Percentiles rank a stretch among this genome's conserved stretches.
phyloP scores from a whole-genome alignment of 2,329 filamentous ascomycete genomes.

The Tolypocladium endophyticum region DNA sequence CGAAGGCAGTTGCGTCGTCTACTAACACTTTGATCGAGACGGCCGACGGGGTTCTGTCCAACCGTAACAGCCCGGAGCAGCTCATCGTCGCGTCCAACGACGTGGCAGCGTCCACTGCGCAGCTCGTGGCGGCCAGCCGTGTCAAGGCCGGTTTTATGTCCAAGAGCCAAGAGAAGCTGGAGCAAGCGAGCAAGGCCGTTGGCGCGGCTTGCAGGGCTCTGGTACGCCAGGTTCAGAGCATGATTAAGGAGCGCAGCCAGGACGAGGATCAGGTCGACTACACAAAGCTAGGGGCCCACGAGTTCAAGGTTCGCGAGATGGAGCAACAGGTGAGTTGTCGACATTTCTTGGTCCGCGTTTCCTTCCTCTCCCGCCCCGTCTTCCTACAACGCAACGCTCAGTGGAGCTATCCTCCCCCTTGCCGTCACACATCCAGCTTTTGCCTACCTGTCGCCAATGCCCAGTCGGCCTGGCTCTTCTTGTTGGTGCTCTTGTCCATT shows the following conservation, averaged over 20 bases:
- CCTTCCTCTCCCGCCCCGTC: background rate
- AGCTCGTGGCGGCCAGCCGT: conserved; percentile 87
- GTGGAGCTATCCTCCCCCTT: background rate
- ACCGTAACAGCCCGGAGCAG: conserved; percentile 89
- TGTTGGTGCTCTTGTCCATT: background rate
- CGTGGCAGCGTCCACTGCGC: conserved; percentile 89
- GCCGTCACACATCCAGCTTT: background rate
- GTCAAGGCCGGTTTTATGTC: conserved; percentile 98
- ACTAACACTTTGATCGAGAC: conserved; percentile 98
- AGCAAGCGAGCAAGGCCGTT: conserved; percentile 86
- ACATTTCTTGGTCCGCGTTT: conserved; percentile 16
- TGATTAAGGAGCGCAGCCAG: conserved; percentile 78
- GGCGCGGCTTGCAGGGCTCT: conserved; percentile 77
- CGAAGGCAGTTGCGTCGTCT: conserved; percentile 86
- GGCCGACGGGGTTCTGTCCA: conserved; percentile 86
- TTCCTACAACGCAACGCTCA: background rate
- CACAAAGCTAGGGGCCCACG: conserved; percentile 74
- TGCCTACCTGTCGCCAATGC: background rate
- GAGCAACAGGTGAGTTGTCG: conserved; percentile 75
- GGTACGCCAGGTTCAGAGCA: conserved; percentile 85
- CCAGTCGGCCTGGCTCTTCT: background rate
- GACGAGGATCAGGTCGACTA: conserved; percentile 86
- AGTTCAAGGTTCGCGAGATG: conserved; percentile 99
- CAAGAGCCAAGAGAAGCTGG: conserved; percentile 86
- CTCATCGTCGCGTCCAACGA: conserved; percentile 97